Base-by-base conservation (phyloP, 2,329 filamentous ascomycete species). In the Curvularia hawaiiensis region DNA sequence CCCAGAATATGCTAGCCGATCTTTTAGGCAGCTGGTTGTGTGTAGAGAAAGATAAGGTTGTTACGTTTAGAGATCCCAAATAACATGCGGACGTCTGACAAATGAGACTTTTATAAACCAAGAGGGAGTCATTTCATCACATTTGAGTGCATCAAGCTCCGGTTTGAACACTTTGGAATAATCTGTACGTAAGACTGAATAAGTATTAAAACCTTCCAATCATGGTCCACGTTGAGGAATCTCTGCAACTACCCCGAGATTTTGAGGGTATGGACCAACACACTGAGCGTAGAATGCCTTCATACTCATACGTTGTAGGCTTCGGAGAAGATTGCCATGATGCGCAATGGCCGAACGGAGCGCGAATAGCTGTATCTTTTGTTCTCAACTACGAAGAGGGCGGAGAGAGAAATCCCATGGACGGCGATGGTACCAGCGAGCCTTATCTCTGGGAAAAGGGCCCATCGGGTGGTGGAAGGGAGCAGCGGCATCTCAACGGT, bases 401-500 rank as follows among this genome's bases (percentile, higher is more conserved):
- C 20, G 68, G 72, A 3, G 74, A 77, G 58, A 65, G 72, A n/a
- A 68, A 64, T 33, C 68, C 72, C 6, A 54, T 72, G 41, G 61
- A 68, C 26, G 75, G 75, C 51, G 75, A 77, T 35, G 66, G 67
- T 10, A 71, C 71, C 26, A 63, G 68, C 3, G 71, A 72, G 52
- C 60, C 62, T n/a, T 67, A 69, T 45, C 59, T 73, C 16, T 68
- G 70, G 63, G 71, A 82, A 61, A 78, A 79, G 59, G 69, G 70
- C 20, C 62, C 62, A 4, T 66, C 74, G 4, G 67, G 71, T 26
- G 63, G 75, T 57, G 59, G 59, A 30, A 52, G 56, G 20, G 76
- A 79, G 57, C 78, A 80, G 58, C 75, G 80, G 33, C 76, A 74
- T 41, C 70, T 78, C 56, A 83, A 81, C 56, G 76, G 76, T 47